Conservation (phyloP, 106 monocot species). For the Dendrobium catenatum region DNA sequence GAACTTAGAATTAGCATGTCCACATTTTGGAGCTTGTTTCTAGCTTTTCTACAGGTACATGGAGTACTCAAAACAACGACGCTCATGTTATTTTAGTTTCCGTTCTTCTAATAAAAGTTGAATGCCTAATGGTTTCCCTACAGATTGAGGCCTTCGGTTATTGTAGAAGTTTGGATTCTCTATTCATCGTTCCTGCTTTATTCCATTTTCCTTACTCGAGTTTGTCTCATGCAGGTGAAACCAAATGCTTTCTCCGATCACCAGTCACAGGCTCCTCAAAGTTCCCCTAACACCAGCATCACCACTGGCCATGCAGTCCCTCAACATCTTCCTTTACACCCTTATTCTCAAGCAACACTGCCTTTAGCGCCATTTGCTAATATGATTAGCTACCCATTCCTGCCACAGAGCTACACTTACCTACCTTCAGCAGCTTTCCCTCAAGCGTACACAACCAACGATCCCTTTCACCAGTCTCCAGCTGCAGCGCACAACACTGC, state of each 20-base stretch:
- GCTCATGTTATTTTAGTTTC: too few species aligned
- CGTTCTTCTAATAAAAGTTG: too few species aligned
- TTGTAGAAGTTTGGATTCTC: too few species aligned
- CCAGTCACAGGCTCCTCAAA: slow-evolving; percentile 29
- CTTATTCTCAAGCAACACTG: slow-evolving; percentile 73
- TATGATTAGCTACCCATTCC: slow-evolving; percentile 80
- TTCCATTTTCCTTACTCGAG: neutral
- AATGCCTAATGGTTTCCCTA: too few species aligned
- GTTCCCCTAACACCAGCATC: slow-evolving; percentile 31
- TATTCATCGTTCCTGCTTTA: neutral
- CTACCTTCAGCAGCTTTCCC: slow-evolving; percentile 80
- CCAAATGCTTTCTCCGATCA: slow-evolving; percentile 38
- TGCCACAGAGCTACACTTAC: slow-evolving; percentile 70
- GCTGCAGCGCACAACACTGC: slow-evolving; percentile 27
- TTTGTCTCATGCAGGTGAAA: slow-evolving; percentile 40
- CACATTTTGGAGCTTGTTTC: too few species aligned
- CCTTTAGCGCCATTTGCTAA: slow-evolving; percentile 75
- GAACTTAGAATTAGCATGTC: too few species aligned
- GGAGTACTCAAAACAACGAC: too few species aligned
- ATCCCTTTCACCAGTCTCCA: slow-evolving; percentile 70
- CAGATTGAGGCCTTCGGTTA: too few species aligned
- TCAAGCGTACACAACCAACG: slow-evolving; percentile 60
- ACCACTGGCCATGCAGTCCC: slow-evolving; percentile 42
- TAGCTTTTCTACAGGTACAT: too few species aligned
- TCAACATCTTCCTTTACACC: slow-evolving; percentile 69